Base-by-base conservation (phyloP, 768 basidiomycete genomes). In the Lactarius pseudohatsudake region DNA sequence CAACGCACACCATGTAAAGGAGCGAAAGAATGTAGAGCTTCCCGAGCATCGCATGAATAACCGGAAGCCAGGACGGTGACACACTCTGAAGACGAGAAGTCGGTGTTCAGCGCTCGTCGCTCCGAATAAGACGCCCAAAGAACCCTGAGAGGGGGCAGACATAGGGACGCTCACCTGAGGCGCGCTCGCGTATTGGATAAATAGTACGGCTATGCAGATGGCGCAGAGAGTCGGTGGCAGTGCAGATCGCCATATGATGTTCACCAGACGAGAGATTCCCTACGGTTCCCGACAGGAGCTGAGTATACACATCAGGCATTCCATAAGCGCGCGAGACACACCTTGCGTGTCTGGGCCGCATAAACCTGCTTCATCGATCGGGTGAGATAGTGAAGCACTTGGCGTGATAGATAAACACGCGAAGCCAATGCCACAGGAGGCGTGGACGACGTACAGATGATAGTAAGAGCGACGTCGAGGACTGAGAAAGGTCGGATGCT, bases 11-110 rank as follows among this genome's bases (percentile, higher is more conserved):
- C 8, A 43, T 58, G 40, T 62, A 58, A 28, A 58, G 43, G 47
- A 66, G 57, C 1, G 65, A 66, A 20, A 66, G 61, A 40, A 63
- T 56, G 34, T 66, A 66, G 45, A 66, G 65, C 65, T 66, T 66
- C 34, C 65, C 65, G 3, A 59, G 20, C 61, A 55, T 28, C 11
- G 43, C 57, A 13, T 62, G 61, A 36, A 63, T 3, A 6, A 40
- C 26, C 18, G 61, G 2, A 26, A 6, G 43, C 66, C 66, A 67
- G 32, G 43, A 2, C 43, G 26, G 11, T 4, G 9, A 3, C 18
- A 6, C 59, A 43, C 59, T 58, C 66, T 67, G 20, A 22, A 26
- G 6, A n/a, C 5, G 50, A 28, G 20, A 41, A 20, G 56, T 2
- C 10, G 22, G 30, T 41, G 0, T 10, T 66, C 50, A 63, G 50